These are phyloP conservation scores for Eutrema salsugineum DNA, from an alignment of 441 rosid species.

Conservation along the genomic window DNA sequence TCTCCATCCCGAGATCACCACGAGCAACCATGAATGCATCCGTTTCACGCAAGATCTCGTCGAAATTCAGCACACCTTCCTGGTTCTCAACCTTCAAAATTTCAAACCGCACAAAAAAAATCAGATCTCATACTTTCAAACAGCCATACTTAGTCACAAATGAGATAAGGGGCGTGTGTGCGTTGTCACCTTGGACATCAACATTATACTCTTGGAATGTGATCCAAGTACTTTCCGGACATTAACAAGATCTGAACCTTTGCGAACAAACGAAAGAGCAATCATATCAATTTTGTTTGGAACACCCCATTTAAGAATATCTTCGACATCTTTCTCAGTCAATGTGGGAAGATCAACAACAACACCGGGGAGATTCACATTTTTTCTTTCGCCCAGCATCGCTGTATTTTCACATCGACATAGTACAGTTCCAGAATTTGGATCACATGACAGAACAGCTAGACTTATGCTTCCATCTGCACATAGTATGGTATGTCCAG, in stretches of 20 bases:
- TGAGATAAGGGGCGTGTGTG: neutral
- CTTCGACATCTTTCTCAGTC: constrained; percentile 57
- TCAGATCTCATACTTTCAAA: neutral
- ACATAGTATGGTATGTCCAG: constrained; percentile 51
- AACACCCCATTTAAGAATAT: constrained; percentile 53
- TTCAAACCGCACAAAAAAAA: constrained; percentile 6
- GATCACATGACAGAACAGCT: constrained; percentile 42
- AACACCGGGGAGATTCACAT: constrained; percentile 66
- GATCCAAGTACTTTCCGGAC: constrained; percentile 46
- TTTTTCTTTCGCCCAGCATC: constrained; percentile 62
- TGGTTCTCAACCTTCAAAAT: constrained; percentile 47
- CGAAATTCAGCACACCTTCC: constrained; percentile 56
- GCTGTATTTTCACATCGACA: constrained; percentile 60
- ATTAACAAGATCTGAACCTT: constrained; percentile 40
- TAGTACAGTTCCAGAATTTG: constrained; percentile 36
- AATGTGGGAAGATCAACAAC: constrained; percentile 66
- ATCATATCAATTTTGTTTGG: constrained; percentile 33
- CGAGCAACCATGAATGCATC: constrained; percentile 77
- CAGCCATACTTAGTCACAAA: neutral
- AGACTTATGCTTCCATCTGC: constrained; percentile 57
- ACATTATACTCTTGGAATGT: constrained; percentile 44
- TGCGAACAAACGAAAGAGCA: constrained; percentile 5
- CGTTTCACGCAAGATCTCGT: constrained; percentile 47
- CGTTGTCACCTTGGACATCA: constrained; percentile 54
- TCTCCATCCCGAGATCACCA: constrained; percentile 71